phyloP scores from a whole-genome alignment of 768 basidiomycete genomes.

The Termitomyces sp. region DNA sequence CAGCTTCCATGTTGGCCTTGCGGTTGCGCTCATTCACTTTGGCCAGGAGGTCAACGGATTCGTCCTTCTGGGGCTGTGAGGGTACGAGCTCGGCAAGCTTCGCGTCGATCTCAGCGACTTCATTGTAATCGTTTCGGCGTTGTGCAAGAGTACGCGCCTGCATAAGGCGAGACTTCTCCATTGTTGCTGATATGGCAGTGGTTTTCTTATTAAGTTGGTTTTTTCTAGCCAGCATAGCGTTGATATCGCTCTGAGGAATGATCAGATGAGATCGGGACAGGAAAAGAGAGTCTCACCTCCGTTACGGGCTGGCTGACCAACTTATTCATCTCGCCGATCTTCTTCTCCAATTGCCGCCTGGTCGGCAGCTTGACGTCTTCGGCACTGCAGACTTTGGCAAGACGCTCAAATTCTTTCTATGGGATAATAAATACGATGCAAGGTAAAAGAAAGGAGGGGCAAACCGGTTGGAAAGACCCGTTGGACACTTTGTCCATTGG shows the following conservation, averaged over 20 bases:
- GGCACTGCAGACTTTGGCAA: conserved; percentile 33
- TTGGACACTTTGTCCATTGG: conserved; percentile 89
- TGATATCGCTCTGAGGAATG: conserved; percentile 64
- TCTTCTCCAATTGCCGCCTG: conserved; percentile 60
- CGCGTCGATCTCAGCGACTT: conserved; percentile 56
- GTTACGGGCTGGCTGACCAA: conserved; percentile 62
- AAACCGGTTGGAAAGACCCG: conserved; percentile 52
- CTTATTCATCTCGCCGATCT: conserved; percentile 55
- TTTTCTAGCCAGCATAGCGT: conserved; percentile 72
- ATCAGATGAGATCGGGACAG: neutral
- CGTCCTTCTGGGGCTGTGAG: conserved; percentile 15
- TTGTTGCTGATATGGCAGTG: conserved; percentile 29
- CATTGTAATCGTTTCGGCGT: conserved; percentile 64
- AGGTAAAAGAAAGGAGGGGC: conserved; percentile 27
- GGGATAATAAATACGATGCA: neutral
- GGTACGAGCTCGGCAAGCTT: conserved; percentile 52
- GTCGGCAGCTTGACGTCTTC: conserved; percentile 67
- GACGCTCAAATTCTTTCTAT: conserved; percentile 72
- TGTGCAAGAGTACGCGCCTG: conserved; percentile 71
- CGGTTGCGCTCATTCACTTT: conserved; percentile 89
- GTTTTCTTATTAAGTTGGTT: conserved; percentile 32
- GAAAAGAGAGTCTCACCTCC: conserved; percentile 45
- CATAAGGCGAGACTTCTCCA: conserved; percentile 63
- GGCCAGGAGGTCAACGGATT: conserved; percentile 50
- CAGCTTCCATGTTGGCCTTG: conserved; percentile 74